Percentiles rank a stretch among this genome's conserved stretches.
These are phyloP conservation scores for Sporisorium exsertum DNA, from an alignment of 1,284 basidiomycete genomes.

Conservation along the genomic window DNA sequence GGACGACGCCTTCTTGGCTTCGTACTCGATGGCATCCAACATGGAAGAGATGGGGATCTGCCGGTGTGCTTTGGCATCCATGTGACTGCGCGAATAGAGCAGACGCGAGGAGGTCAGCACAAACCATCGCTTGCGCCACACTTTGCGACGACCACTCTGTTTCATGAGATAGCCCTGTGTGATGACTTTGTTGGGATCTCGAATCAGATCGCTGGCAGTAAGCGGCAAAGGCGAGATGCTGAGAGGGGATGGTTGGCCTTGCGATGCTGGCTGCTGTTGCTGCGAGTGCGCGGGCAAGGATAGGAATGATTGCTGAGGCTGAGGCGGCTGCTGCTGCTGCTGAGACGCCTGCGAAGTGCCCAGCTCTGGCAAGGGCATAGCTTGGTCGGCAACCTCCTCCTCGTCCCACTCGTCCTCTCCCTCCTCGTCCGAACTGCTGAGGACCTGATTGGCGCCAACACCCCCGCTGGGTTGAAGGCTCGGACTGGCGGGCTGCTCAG, in stretches of 20 bases:
- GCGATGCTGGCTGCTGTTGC: slow-evolving; percentile 16
- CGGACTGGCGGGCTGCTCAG: slow-evolving; percentile 36
- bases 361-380: slow-evolving; percentile 58
- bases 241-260: slow-evolving; percentile 9
- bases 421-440: slow-evolving; percentile 62
- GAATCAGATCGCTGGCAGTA: slow-evolving; percentile 37
- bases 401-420: slow-evolving; percentile 64
- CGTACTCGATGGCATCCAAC: slow-evolving; percentile 89
- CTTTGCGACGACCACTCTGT: slow-evolving; percentile 89
- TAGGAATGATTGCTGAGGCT: not conserved
- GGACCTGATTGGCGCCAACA: slow-evolving; percentile 22
- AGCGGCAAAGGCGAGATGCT: slow-evolving; percentile 23
- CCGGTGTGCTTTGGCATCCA: slow-evolving; percentile 83
- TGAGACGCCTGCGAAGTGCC: slow-evolving; percentile 25
- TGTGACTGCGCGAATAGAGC: slow-evolving; percentile 70
- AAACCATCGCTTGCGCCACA: slow-evolving; percentile 85
- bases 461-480: slow-evolving; percentile 16
- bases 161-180: slow-evolving; percentile 92
- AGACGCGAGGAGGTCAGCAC: slow-evolving; percentile 68
- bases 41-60: slow-evolving; percentile 86
- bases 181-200: slow-evolving; percentile 63
- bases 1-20: slow-evolving; percentile 63
- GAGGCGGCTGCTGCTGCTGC: slow-evolving; percentile 8
- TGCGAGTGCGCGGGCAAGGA: slow-evolving; percentile 12
- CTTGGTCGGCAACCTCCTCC: slow-evolving; percentile 60